Conservation (phyloP, 139 green algal species). For the Ettlia oleoabundans region DNA sequence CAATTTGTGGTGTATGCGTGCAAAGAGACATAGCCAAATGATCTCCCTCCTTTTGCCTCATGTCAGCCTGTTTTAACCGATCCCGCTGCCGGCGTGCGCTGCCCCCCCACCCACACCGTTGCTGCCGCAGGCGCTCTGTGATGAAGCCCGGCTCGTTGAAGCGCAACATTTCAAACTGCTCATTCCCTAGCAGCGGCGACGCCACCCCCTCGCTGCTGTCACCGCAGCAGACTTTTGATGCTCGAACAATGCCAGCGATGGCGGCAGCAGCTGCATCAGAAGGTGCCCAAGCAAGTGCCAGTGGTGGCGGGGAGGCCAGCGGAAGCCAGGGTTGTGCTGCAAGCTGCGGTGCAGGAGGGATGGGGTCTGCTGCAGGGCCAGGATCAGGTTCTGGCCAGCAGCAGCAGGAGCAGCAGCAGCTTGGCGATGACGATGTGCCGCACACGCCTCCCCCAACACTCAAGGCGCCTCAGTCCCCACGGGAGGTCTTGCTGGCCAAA, state of each 20-base stretch:
- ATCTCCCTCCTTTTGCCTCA: too few relatives aligned
- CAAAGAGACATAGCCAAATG: too few relatives aligned
- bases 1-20: not conserved
- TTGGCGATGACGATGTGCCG: constrained; percentile 5
- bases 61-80: too few relatives aligned
- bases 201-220: constrained; percentile 22
- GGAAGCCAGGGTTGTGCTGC: too few relatives aligned
- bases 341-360: too few relatives aligned
- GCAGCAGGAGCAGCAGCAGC: not conserved
- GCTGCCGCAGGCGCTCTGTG: constrained; percentile 16
- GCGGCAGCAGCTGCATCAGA: too few relatives aligned
- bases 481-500: not conserved
- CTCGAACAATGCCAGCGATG: too few relatives aligned
- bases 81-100: too few relatives aligned
- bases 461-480: constrained; percentile 25
- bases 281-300: too few relatives aligned
- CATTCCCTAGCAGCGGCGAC: constrained; percentile 22
- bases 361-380: too few relatives aligned
- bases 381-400: too few relatives aligned
- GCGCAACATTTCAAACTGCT: constrained; percentile 11
- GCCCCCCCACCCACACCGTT: not conserved
- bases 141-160: not conserved
- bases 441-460: constrained; percentile 17
- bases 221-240: not conserved
- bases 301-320: too few relatives aligned